These are phyloP conservation scores for Clavispora phyllophila DNA, from an alignment of 805 yeast genomes.

Conservation along the genomic window DNA sequence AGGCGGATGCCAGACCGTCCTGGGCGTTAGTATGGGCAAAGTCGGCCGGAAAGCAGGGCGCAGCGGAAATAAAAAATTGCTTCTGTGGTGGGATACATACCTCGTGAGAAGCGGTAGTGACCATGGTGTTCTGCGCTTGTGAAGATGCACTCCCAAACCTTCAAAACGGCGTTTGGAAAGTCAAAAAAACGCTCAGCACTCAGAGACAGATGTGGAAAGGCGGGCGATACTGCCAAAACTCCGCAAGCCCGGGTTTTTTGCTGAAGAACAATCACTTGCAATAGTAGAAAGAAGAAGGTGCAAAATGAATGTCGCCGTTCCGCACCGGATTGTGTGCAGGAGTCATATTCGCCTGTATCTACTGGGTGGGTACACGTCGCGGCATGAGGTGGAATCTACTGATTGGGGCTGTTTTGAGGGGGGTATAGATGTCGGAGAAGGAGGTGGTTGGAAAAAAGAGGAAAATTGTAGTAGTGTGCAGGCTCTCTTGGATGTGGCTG, in stretches of 20 bases:
- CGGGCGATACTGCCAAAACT: not conserved
- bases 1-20: not conserved
- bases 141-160: not conserved
- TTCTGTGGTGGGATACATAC: not conserved
- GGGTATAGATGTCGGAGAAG: too few relatives aligned
- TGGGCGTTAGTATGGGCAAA: not conserved
- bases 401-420: too few relatives aligned
- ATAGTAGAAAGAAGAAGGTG: not conserved
- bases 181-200: not conserved
- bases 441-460: too few relatives aligned
- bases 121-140: not conserved
- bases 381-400: too few relatives aligned
- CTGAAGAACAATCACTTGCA: not conserved
- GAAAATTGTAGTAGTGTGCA: too few relatives aligned
- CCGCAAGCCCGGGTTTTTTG: not conserved
- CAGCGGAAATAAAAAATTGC: too few relatives aligned
- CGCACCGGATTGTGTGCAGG: not conserved
- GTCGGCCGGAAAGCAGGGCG: too few relatives aligned
- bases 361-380: too few relatives aligned
- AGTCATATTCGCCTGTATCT: not conserved
- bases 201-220: not conserved
- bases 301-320: conserved; percentile 1
- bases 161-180: not conserved
- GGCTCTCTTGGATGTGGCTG: too few relatives aligned
- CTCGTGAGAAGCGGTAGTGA: not conserved